These are phyloP conservation scores for Lipomyces starkeyi DNA, from an alignment of 805 yeast genomes.

Conservation along the genomic window DNA sequence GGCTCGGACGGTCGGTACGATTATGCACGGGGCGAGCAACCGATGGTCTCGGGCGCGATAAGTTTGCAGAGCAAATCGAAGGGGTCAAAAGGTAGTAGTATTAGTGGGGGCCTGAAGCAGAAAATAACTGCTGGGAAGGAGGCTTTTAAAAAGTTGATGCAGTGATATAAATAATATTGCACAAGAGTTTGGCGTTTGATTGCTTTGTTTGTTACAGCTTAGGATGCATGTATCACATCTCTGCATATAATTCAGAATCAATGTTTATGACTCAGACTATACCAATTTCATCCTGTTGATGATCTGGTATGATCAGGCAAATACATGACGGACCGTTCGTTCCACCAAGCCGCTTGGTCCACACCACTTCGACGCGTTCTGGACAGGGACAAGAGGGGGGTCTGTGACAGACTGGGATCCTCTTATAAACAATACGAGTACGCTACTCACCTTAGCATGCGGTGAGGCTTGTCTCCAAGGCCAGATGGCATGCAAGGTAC, in stretches of 20 bases:
- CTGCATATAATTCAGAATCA: background rate
- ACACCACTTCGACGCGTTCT: no score
- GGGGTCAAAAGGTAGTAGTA: background rate
- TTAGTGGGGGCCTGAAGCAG: slow-evolving; percentile 16
- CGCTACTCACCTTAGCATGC: no score
- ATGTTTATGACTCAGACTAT: no score
- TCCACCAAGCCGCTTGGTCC: no score
- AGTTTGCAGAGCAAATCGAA: background rate
- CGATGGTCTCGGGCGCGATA: slow-evolving; percentile 9
- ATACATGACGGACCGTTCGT: no score
- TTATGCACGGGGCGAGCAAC: slow-evolving; percentile 9
- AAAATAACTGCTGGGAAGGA: slow-evolving; percentile 26
- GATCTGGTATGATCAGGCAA: no score
- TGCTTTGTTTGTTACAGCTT: background rate
- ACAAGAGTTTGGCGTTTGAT: background rate
- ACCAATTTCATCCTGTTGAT: no score
- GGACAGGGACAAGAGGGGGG: no score
- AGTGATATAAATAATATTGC: slow-evolving; percentile 2
- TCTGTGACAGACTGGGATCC: no score
- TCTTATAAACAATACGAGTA: no score
- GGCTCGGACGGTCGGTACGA: slow-evolving; percentile 13
- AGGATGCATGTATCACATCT: background rate
- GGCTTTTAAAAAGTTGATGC: slow-evolving; percentile 28
- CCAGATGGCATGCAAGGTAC: no score
- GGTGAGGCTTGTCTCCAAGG: no score